phyloP scores from a whole-genome alignment of 805 yeast genomes.

The Isabelozyma gotoi region DNA sequence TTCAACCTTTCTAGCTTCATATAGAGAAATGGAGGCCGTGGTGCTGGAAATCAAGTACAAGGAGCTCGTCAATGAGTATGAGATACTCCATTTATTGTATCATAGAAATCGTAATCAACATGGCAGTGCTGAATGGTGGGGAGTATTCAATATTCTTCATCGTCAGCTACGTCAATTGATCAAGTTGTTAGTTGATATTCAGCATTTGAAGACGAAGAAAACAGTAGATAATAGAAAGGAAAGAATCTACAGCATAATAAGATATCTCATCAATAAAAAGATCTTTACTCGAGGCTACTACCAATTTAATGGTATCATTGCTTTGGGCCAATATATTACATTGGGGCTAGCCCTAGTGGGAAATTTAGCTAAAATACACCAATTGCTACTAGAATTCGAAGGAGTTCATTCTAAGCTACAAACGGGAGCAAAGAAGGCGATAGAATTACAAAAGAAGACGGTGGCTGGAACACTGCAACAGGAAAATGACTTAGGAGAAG shows the following conservation, averaged over 20 bases:
- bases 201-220: slow-evolving; percentile 5
- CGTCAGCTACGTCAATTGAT: slow-evolving; percentile 49
- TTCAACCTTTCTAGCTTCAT: too few relatives aligned
- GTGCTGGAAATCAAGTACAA: neutral
- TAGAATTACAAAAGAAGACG: too few relatives aligned
- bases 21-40: neutral
- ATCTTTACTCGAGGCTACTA: slow-evolving; percentile 51
- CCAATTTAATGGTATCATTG: slow-evolving; percentile 64
- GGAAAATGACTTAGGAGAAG: slow-evolving; percentile 26
- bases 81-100: slow-evolving; percentile 59
- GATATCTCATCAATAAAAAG: slow-evolving; percentile 32
- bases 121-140: slow-evolving; percentile 75
- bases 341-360: slow-evolving; percentile 73
- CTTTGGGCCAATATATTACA: slow-evolving; percentile 72
- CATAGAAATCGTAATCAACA: slow-evolving; percentile 81
- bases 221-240: slow-evolving; percentile 10
- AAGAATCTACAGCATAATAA: slow-evolving; percentile 11
- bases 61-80: slow-evolving; percentile 46
- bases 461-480: neutral
- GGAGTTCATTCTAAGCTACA: slow-evolving; percentile 9
- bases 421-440: too few relatives aligned
- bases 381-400: slow-evolving; percentile 14
- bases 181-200: slow-evolving; percentile 12
- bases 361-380: slow-evolving; percentile 44
- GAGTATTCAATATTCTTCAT: slow-evolving; percentile 59